phyloP scores from a whole-genome alignment of 345 rosid genomes.

The Arabis alpina region DNA sequence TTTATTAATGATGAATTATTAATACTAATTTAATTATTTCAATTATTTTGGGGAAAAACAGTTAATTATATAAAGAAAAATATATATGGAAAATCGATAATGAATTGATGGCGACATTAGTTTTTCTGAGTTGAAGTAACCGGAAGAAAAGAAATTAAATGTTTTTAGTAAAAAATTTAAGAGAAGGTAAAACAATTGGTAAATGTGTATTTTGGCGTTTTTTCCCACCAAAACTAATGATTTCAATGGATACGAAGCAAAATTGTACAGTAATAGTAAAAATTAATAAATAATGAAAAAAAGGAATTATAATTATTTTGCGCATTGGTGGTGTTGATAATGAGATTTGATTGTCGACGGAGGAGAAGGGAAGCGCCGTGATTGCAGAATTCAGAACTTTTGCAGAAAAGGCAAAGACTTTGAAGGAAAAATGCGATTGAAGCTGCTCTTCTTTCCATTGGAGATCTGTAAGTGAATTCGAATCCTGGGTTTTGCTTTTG shows the following conservation, averaged over 20 bases:
- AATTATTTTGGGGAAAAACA: too few species aligned
- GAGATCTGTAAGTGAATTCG: constrained; percentile 40
- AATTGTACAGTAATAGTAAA: constrained; percentile 1
- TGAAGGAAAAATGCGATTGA: constrained; percentile 8
- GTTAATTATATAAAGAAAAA: too few species aligned
- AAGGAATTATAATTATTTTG: constrained; percentile 10
- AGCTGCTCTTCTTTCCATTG: constrained; percentile 15
- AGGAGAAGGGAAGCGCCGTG: constrained; percentile 27
- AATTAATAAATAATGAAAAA: background rate
- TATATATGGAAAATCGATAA: too few species aligned
- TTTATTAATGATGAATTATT: too few species aligned
- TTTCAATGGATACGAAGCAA: constrained; percentile 27
- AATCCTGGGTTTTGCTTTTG: constrained; percentile 14
- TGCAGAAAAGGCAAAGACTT: constrained; percentile 28
- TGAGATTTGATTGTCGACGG: constrained; percentile 28
- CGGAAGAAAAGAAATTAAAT: too few species aligned
- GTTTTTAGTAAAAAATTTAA: too few species aligned
- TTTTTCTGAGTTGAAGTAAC: too few species aligned
- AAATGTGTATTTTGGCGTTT: constrained; percentile 24
- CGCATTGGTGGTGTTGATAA: constrained; percentile 40
- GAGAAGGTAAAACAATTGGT: background rate
- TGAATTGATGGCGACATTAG: too few species aligned
- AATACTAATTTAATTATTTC: too few species aligned
- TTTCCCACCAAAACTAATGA: constrained; percentile 32
- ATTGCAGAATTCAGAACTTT: constrained; percentile 22